Percentiles rank a stretch among this genome's conserved stretches.
These are phyloP conservation scores for Podaxis sp. DNA, from an alignment of 768 basidiomycete genomes.

Conservation along the genomic window DNA sequence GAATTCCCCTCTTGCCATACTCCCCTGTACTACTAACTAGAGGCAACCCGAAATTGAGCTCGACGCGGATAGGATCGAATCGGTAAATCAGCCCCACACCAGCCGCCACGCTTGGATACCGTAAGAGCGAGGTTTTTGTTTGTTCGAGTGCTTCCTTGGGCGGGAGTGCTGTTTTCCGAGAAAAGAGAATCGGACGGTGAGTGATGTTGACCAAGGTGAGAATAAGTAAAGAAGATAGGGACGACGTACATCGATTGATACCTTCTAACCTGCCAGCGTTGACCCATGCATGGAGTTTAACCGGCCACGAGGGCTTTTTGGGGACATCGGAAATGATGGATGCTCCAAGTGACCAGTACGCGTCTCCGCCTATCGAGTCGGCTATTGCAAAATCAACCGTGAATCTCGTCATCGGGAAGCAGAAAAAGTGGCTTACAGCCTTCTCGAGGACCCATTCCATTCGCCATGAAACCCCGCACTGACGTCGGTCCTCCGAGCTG, in stretches of 20 bases:
- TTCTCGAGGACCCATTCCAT: conserved; percentile 77
- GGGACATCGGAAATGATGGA: conserved; percentile 78
- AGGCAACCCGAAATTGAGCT: conserved; percentile 86
- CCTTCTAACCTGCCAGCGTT: conserved; percentile 78
- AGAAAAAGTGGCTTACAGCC: conserved; percentile 43
- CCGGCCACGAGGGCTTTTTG: conserved; percentile 68
- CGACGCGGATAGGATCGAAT: conserved; percentile 81
- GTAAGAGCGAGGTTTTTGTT: background rate
- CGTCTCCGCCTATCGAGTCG: conserved; percentile 84
- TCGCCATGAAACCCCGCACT: conserved; percentile 67
- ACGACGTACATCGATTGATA: conserved; percentile 51
- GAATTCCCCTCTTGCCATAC: conserved; percentile 65
- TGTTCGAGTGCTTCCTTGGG: conserved; percentile 6
- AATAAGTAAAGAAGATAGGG: background rate
- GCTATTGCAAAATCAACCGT: conserved; percentile 36
- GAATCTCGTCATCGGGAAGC: background rate
- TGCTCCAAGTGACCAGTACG: conserved; percentile 76
- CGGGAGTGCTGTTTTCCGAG: conserved; percentile 3
- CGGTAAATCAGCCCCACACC: conserved; percentile 83
- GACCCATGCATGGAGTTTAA: conserved; percentile 77
- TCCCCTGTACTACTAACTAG: conserved; percentile 69
- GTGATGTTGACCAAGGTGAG: background rate
- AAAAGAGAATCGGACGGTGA: background rate
- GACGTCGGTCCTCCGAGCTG: conserved; percentile 91
- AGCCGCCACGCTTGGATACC: conserved; percentile 47